phyloP scores from a whole-genome alignment of 163 green algal genomes.

The Picocystis sp. region DNA sequence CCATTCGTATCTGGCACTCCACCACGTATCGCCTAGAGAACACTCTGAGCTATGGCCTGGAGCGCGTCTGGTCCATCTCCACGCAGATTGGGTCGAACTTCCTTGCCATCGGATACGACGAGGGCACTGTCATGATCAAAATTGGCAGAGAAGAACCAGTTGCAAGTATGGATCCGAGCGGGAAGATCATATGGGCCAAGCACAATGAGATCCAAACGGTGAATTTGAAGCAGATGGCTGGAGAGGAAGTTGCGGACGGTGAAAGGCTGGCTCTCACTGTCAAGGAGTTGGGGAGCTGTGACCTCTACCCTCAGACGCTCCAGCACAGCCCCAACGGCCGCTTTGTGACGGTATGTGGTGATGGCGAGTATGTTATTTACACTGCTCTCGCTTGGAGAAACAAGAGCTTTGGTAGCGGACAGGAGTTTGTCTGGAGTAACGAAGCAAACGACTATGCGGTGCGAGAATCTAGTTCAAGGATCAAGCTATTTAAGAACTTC shows the following conservation, averaged over 20 bases:
- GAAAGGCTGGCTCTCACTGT: conserved; percentile 82
- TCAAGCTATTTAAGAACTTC: conserved; percentile 87
- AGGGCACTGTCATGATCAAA: conserved; percentile 82
- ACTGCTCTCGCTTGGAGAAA: conserved; percentile 97
- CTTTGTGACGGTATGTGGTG: conserved; percentile 82
- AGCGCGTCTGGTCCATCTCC: conserved; percentile 81
- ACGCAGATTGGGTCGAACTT: conserved; percentile 14
- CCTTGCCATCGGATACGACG: conserved; percentile 75
- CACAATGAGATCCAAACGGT: conserved; percentile 93
- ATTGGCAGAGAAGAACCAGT: conserved; percentile 90
- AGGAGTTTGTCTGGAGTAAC: conserved; percentile 83
- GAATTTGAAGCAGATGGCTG: conserved; percentile 60
- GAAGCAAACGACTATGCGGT: conserved; percentile 79
- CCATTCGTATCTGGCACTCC: conserved; percentile 83
- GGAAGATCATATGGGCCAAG: conserved; percentile 93
- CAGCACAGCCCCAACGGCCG: conserved; percentile 82
- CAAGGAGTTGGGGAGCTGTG: conserved; percentile 88
- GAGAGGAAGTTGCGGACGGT: conserved; percentile 57
- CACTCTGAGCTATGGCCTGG: conserved; percentile 89
- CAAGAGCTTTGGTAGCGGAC: conserved; percentile 73
- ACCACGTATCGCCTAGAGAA: conserved; percentile 81
- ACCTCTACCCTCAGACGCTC: conserved; percentile 81
- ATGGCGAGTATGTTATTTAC: conserved; percentile 95
- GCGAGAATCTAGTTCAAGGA: conserved; percentile 31
- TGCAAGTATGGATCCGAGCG: conserved; percentile 81